phyloP scores from a whole-genome alignment of 1,284 basidiomycete genomes.

The Boletellus deceptivus region DNA sequence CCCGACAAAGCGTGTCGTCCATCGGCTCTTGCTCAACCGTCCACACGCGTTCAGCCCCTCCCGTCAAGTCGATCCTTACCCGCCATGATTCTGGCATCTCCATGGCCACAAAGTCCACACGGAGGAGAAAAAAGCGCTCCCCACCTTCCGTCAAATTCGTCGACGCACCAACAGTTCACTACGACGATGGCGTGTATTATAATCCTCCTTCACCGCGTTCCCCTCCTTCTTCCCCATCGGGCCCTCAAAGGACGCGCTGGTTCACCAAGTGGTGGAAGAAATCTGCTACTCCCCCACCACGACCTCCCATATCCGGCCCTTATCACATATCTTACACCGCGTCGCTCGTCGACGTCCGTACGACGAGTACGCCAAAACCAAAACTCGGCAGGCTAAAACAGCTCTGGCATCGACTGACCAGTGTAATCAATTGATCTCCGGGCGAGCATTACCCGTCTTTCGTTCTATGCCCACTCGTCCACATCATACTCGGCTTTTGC shows the following conservation, averaged over 20 bases:
- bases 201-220: conserved; percentile 23
- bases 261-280: conserved; percentile 31
- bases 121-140: conserved; percentile 33
- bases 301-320: conserved; percentile 32
- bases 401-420: conserved; percentile 29
- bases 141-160: conserved; percentile 46
- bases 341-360: conserved; percentile 31
- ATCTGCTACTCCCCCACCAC: conserved; percentile 18
- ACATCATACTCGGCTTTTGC: neutral
- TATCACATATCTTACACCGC: conserved; percentile 29
- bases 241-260: conserved; percentile 20
- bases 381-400: conserved; percentile 26
- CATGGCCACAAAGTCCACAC: conserved; percentile 26
- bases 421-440: conserved; percentile 12
- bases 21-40: conserved; percentile 32
- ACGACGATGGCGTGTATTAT: conserved; percentile 28
- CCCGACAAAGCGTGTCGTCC: conserved; percentile 33
- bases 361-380: conserved; percentile 13
- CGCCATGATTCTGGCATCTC: conserved; percentile 36
- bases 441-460: neutral
- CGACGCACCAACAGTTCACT: conserved; percentile 39
- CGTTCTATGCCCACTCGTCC: neutral
- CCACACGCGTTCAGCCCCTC: conserved; percentile 22
- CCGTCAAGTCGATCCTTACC: conserved; percentile 34
- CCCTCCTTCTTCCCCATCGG: conserved; percentile 13